These are phyloP conservation scores for Aspergillus hancockii DNA, from an alignment of 495 filamentous ascomycete species.

Conservation along the genomic window DNA sequence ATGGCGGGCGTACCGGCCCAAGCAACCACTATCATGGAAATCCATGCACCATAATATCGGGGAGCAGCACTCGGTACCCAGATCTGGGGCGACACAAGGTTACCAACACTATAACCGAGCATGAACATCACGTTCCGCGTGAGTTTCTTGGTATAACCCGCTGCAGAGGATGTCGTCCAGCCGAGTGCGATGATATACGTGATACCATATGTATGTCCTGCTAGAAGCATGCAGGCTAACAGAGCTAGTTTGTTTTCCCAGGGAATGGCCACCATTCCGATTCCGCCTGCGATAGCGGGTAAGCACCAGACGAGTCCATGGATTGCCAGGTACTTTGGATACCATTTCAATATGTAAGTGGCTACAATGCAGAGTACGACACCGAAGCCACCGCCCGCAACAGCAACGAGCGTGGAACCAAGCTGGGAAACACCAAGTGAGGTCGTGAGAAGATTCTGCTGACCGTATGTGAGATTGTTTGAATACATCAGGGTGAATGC, in stretches of 20 bases:
- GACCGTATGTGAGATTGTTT: slow-evolving; percentile 28
- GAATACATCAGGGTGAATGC: slow-evolving; percentile 27
- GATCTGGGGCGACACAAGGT: slow-evolving; percentile 27
- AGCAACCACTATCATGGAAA: slow-evolving; percentile 26
- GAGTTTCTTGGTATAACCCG: slow-evolving; percentile 28
- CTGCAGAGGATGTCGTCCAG: slow-evolving; percentile 24
- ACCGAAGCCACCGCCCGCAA: slow-evolving; percentile 18
- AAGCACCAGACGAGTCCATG: slow-evolving; percentile 27
- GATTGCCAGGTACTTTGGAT: slow-evolving; percentile 7
- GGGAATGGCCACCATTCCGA: slow-evolving; percentile 29
- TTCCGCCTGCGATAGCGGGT: slow-evolving; percentile 28
- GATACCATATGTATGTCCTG: slow-evolving; percentile 23
- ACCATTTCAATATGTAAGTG: slow-evolving; percentile 2
- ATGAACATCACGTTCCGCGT: slow-evolving; percentile 27
- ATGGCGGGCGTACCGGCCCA: slow-evolving; percentile 25
- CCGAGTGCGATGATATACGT: slow-evolving; percentile 29
- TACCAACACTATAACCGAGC: slow-evolving; percentile 23
- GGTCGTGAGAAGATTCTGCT: slow-evolving; percentile 25
- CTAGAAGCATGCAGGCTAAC: slow-evolving; percentile 26
- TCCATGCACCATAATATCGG: slow-evolving; percentile 27
- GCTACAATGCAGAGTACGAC: slow-evolving; percentile 15
- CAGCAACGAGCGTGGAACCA: slow-evolving; percentile 24
- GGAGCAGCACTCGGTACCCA: slow-evolving; percentile 21
- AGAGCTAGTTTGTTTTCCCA: slow-evolving; percentile 25
- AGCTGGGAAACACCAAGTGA: slow-evolving; percentile 21